These are phyloP conservation scores for Alternaria hordeiaustralica DNA, from an alignment of 2,329 filamentous ascomycete species.

Conservation along the genomic window DNA sequence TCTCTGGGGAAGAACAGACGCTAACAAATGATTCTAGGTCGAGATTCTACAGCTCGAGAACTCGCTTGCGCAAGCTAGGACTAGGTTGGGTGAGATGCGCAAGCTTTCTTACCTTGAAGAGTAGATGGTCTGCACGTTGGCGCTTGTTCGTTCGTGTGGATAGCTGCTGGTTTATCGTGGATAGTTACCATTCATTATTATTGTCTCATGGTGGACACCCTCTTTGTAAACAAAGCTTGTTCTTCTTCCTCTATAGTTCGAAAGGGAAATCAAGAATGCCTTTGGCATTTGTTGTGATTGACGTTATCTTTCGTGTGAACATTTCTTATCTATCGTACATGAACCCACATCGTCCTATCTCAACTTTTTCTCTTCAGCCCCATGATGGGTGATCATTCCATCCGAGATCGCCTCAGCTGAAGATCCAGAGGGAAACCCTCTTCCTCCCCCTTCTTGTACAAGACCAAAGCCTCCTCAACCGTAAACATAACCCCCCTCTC, in stretches of 20 bases:
- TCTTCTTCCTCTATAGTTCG: neutral
- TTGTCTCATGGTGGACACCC: neutral
- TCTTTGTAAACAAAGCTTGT: neutral
- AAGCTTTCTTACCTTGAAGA: conserved; percentile 82
- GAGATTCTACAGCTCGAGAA: conserved; percentile 98
- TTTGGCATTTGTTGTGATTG: neutral
- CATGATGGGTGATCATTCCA: neutral
- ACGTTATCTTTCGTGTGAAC: neutral
- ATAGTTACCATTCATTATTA: neutral
- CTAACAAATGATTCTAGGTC: conserved; percentile 65
- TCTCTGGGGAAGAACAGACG: neutral
- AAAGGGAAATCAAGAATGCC: neutral
- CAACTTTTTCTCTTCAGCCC: neutral
- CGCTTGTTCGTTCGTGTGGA: conserved; percentile 1
- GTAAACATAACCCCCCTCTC: neutral
- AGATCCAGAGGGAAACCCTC: neutral
- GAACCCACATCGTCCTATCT: neutral
- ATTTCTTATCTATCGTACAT: neutral
- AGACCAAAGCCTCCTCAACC: neutral
- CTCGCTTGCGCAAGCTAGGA: conserved; percentile 75
- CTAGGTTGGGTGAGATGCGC: conserved; percentile 93
- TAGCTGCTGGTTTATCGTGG: neutral
- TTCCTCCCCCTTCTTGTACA: neutral
- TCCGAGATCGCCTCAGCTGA: neutral
- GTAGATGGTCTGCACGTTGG: conserved; percentile 14